These are phyloP conservation scores for Steccherinum ochraceum DNA, from an alignment of 768 basidiomycete species.

Conservation along the genomic window DNA sequence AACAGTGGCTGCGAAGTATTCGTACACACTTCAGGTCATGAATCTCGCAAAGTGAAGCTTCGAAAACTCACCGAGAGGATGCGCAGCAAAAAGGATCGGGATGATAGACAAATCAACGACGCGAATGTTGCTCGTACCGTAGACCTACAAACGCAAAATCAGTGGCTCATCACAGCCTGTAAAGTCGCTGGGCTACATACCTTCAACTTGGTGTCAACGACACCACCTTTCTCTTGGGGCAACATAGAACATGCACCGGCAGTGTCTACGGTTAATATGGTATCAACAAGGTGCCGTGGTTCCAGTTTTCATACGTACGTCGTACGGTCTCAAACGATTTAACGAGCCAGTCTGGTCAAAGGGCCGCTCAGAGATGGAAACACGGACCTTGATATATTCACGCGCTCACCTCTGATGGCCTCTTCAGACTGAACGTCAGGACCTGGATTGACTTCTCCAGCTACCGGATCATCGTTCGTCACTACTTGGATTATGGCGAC, in stretches of 20 bases:
- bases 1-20: background rate
- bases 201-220: constrained; percentile 12
- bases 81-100: constrained; percentile 43
- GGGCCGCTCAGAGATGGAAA: constrained; percentile 17
- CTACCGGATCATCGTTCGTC: background rate
- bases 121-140: constrained; percentile 50
- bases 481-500: background rate
- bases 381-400: background rate
- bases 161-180: background rate
- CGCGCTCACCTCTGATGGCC: constrained; percentile 11
- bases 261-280: constrained; percentile 4
- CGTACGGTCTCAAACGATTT: background rate
- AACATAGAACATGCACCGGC: constrained; percentile 16
- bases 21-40: background rate
- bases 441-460: constrained; percentile 24
- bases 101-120: constrained; percentile 48
- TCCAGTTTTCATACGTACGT: background rate
- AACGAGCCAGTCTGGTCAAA: constrained; percentile 10
- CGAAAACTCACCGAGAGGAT: constrained; percentile 33
- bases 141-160: constrained; percentile 33
- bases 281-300: background rate
- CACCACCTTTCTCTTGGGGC: constrained; percentile 9
- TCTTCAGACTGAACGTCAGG: constrained; percentile 23
- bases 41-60: background rate
- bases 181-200: background rate